Conservation (phyloP, 148 eudicot species). For the Rhododendron molle region DNA sequence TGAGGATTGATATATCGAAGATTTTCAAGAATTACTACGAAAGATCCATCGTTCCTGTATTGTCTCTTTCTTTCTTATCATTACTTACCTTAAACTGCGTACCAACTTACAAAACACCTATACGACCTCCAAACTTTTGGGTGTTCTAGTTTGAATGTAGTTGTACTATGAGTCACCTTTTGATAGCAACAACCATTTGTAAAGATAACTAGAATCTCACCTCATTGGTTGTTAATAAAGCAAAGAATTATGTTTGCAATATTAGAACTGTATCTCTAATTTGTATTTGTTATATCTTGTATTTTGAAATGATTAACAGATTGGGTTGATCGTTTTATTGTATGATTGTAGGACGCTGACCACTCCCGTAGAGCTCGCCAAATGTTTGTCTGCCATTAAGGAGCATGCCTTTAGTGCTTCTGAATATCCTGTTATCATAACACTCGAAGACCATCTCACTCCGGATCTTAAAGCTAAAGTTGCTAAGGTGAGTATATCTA, state of each 20-base stretch:
- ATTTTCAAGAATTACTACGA: background rate
- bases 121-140: background rate
- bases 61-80: background rate
- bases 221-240: background rate
- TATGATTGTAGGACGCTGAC: conserved; percentile 61
- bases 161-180: background rate
- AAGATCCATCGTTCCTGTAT: background rate
- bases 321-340: background rate
- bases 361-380: conserved; percentile 52
- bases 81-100: conserved; percentile 3
- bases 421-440: conserved; percentile 74
- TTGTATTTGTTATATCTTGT: background rate
- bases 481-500: conserved; percentile 42
- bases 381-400: conserved; percentile 66
- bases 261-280: background rate
- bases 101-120: background rate
- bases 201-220: background rate
- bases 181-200: background rate
- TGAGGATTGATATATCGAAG: background rate
- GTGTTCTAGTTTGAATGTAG: background rate
- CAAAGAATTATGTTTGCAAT: background rate
- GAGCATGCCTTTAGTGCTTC: conserved; percentile 70
- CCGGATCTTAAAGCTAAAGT: conserved; percentile 56
- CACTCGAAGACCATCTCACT: conserved; percentile 81
- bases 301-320: background rate